Percentiles rank a stretch among this genome's conserved stretches.
Evolutionary conservation across 2,329 filamentous ascomycete species (phyloP).

Genomic region (Clarireedia paspali): DNA sequence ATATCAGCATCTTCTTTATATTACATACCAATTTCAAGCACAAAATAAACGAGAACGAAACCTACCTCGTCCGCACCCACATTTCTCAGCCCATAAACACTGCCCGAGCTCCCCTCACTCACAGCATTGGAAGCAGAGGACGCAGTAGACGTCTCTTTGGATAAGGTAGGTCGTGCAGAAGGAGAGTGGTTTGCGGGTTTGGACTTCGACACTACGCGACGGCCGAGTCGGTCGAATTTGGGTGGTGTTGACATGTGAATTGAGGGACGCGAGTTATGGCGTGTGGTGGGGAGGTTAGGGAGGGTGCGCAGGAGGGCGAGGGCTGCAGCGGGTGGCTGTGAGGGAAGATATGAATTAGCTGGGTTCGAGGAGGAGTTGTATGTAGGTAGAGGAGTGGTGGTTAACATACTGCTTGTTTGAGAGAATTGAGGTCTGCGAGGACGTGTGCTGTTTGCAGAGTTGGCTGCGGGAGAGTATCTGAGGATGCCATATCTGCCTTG

Average conservation of each 20-base stretch:
- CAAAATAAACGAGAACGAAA: neutral
- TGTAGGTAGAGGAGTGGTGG: no score
- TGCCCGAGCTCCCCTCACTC: neutral
- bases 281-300: neutral
- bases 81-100: neutral
- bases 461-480: neutral
- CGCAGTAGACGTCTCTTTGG: neutral
- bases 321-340: neutral
- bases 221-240: neutral
- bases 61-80: neutral
- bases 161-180: neutral
- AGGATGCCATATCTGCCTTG: neutral
- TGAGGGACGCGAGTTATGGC: neutral
- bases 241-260: neutral
- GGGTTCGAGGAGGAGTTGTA: neutral
- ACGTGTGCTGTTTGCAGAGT: constrained; percentile 5
- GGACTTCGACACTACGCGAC: neutral
- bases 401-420: constrained; percentile 7
- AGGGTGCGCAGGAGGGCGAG: constrained; percentile 1
- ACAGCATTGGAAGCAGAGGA: neutral
- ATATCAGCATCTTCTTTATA: neutral
- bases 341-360: neutral
- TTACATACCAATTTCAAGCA: neutral
- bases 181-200: neutral
- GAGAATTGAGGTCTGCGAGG: constrained; percentile 9